A percentile compares a stretch with the other conserved stretches of the same genome.
phyloP scores from a whole-genome alignment of 441 rosid species.

The Codiaeum variegatum region DNA sequence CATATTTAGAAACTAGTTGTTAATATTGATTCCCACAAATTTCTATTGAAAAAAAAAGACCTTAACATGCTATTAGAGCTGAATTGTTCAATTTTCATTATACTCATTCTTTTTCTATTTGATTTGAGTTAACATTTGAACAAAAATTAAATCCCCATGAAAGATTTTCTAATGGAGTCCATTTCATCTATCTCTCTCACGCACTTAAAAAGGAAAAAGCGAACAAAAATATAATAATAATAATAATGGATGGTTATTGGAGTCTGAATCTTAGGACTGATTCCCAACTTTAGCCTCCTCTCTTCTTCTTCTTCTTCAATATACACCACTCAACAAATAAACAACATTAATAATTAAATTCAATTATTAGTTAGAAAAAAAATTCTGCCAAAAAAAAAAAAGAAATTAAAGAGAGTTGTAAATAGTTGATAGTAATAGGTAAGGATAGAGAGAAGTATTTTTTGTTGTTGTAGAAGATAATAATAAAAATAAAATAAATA shows the following conservation, averaged over 20 bases:
- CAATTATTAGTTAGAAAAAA: not conserved
- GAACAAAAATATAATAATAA: not conserved
- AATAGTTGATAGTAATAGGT: not conserved
- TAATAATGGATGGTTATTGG: constrained; percentile 42
- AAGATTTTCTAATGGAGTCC: constrained; percentile 28
- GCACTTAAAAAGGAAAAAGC: constrained; percentile 13
- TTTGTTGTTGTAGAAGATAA: not conserved
- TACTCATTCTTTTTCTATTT: no score
- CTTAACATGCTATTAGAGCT: no score
- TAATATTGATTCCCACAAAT: no score
- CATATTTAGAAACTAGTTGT: no score
- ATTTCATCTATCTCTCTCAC: constrained; percentile 34
- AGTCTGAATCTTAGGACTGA: constrained; percentile 43
- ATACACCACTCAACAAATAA: constrained; percentile 27
- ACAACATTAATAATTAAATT: not conserved
- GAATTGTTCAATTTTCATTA: no score
- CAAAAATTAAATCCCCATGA: constrained; percentile 15
- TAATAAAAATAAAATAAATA: not conserved
- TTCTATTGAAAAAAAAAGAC: no score
- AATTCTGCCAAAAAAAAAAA: not conserved
- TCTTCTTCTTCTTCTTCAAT: constrained; percentile 36
- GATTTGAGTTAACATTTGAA: no score
- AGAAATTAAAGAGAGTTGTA: not conserved
- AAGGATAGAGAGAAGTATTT: constrained; percentile 11
- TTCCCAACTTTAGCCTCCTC: constrained; percentile 48